phyloP scores from a whole-genome alignment of 768 basidiomycete species.

The Multifurca ochricompacta region DNA sequence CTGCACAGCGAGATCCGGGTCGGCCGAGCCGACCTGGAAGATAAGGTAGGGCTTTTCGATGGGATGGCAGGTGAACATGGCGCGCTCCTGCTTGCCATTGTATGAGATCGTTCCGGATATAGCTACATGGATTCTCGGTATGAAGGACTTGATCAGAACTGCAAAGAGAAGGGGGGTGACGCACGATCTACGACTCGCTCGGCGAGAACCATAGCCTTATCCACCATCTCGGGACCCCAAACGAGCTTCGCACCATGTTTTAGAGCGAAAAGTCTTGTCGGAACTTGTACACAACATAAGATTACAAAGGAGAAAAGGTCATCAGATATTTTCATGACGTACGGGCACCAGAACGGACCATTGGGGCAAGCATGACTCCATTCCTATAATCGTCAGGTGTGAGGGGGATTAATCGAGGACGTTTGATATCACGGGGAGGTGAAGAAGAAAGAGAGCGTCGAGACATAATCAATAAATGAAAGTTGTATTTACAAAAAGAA shows the following conservation, averaged over 20 bases:
- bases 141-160: neutral
- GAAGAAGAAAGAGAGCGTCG: slow-evolving; percentile 19
- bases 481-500: too few relatives aligned
- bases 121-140: slow-evolving; percentile 50
- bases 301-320: neutral
- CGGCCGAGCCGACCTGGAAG: slow-evolving; percentile 90
- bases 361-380: slow-evolving; percentile 93
- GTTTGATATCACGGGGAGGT: slow-evolving; percentile 13
- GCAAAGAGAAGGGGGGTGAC: slow-evolving; percentile 24
- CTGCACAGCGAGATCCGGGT: slow-evolving; percentile 85
- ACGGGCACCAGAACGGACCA: slow-evolving; percentile 94
- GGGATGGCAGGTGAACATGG: slow-evolving; percentile 90
- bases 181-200: slow-evolving; percentile 80
- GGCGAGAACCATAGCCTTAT: slow-evolving; percentile 88
- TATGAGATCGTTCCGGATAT: slow-evolving; percentile 82
- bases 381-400: slow-evolving; percentile 73
- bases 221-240: slow-evolving; percentile 95
- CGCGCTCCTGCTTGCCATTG: slow-evolving; percentile 62
- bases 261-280: slow-evolving; percentile 76
- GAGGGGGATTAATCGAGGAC: slow-evolving; percentile 31
- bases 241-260: slow-evolving; percentile 92
- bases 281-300: slow-evolving; percentile 43
- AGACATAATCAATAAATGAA: slow-evolving; percentile 5
- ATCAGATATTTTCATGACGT: slow-evolving; percentile 28
- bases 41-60: slow-evolving; percentile 91